A percentile compares a stretch with the other conserved stretches of the same genome.
phyloP scores from a whole-genome alignment of 202 grass and related monocot species.

The Saccharum hybrid region DNA sequence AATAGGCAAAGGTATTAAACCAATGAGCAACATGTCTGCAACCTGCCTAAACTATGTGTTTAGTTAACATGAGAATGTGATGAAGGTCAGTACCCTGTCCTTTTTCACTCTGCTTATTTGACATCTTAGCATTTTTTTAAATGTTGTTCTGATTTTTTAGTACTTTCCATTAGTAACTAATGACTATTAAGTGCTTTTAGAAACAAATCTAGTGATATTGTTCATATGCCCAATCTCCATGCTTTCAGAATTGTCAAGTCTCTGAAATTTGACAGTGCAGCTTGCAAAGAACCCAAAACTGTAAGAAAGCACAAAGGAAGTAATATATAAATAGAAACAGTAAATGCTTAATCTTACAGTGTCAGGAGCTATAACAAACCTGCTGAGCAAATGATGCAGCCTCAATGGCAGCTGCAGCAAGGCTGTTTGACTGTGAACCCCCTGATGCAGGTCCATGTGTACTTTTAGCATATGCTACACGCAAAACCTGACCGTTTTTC shows the following conservation, averaged over 20 bases:
- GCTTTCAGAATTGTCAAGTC: background rate
- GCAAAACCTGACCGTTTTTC: constrained; percentile 90
- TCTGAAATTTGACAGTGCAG: background rate
- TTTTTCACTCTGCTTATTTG: background rate
- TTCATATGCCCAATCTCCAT: background rate
- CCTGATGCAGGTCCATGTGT: constrained; percentile 79
- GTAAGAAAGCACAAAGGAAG: background rate
- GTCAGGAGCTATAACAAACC: constrained; percentile 45
- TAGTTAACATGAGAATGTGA: constrained; percentile 7
- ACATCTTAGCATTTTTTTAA: background rate
- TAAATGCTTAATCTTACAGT: constrained; percentile 2
- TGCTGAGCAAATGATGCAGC: constrained; percentile 99
- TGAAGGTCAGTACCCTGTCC: background rate
- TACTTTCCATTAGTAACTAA: constrained; percentile 7
- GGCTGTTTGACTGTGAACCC: constrained; percentile 77
- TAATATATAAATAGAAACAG: constrained; percentile 12
- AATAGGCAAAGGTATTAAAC: constrained; percentile 34
- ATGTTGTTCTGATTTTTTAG: background rate
- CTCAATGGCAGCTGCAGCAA: constrained; percentile 97
- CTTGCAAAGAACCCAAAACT: background rate
- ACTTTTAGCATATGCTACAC: constrained; percentile 96
- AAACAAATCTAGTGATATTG: background rate
- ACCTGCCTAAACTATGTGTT: constrained; percentile 24
- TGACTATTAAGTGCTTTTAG: background rate
- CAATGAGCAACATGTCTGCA: constrained; percentile 11